Percentiles rank a stretch among this genome's conserved stretches.
These are phyloP conservation scores for Aspergillus asperescens DNA, from an alignment of 495 filamentous ascomycete genomes.

Conservation along the genomic window DNA sequence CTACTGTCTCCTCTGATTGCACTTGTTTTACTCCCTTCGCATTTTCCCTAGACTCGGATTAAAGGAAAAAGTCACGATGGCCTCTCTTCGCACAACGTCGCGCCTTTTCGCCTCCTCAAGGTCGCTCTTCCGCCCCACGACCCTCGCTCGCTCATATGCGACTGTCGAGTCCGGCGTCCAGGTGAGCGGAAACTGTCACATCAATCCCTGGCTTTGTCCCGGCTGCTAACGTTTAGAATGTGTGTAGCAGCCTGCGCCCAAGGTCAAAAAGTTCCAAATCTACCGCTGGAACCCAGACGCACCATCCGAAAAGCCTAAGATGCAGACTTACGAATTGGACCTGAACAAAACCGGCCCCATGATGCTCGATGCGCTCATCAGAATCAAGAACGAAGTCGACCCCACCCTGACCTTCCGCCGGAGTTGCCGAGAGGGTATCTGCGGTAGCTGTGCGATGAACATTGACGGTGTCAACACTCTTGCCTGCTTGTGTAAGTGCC, in stretches of 20 bases:
- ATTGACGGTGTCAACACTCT: constrained; percentile 96
- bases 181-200: constrained; percentile 31
- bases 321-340: constrained; percentile 92
- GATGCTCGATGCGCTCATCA: constrained; percentile 92
- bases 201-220: constrained; percentile 27
- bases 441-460: constrained; percentile 98
- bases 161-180: constrained; percentile 44
- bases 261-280: constrained; percentile 93
- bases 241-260: constrained; percentile 54
- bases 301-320: constrained; percentile 82
- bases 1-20: neutral
- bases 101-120: constrained; percentile 57
- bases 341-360: constrained; percentile 98
- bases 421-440: constrained; percentile 96
- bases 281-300: constrained; percentile 97
- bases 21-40: constrained; percentile 5
- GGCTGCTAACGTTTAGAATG: constrained; percentile 47
- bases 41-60: neutral
- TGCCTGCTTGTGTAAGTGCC: constrained; percentile 84
- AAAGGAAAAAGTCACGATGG: constrained; percentile 51
- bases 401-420: constrained; percentile 93
- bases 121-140: constrained; percentile 46
- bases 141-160: constrained; percentile 46
- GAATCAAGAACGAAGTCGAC: constrained; percentile 98
- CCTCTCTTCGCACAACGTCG: constrained; percentile 68